Percentiles rank a stretch among this genome's conserved stretches.
Evolutionary conservation across 805 yeast genomes (phyloP).

Genomic region (Scheffersomyces stipitis): DNA sequence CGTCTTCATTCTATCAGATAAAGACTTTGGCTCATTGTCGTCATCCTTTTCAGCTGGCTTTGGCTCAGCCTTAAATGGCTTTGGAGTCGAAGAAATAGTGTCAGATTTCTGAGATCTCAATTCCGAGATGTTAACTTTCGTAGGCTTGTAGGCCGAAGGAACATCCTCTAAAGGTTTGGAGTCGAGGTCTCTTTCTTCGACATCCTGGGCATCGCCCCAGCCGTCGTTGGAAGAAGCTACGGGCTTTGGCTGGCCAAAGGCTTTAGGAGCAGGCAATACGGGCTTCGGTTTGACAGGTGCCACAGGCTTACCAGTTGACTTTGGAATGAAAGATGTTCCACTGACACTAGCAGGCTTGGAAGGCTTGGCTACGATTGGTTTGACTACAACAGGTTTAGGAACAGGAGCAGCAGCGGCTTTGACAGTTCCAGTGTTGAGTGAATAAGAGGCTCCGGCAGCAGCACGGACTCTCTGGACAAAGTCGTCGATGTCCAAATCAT

Average conservation of each 20-base stretch:
- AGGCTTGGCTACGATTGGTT: constrained; percentile 30
- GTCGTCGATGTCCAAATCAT: constrained; percentile 80
- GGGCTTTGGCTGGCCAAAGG: constrained; percentile 28
- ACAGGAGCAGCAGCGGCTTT: constrained; percentile 10
- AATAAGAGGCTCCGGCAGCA: constrained; percentile 96
- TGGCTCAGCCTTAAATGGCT: constrained; percentile 14
- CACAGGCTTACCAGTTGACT: constrained; percentile 39
- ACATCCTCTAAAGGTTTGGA: constrained; percentile 50
- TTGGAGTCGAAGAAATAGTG: constrained; percentile 44
- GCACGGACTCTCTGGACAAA: constrained; percentile 74
- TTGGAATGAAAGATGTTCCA: constrained; percentile 26
- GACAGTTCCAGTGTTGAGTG: constrained; percentile 45
- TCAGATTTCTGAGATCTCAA: constrained; percentile 51
- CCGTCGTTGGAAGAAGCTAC: constrained; percentile 37
- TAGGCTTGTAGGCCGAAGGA: constrained; percentile 66
- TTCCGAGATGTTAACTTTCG: constrained; percentile 58
- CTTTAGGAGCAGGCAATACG: constrained; percentile 20
- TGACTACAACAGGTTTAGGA: constrained; percentile 14
- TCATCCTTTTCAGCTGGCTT: constrained; percentile 26
- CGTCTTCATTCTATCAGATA: constrained; percentile 45
- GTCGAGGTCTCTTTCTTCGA: constrained; percentile 53
- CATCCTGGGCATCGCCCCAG: constrained; percentile 69
- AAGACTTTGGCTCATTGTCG: constrained; percentile 50
- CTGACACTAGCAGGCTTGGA: constrained; percentile 19
- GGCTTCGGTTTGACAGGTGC: constrained; percentile 8